Base-by-base conservation (phyloP, 2,329 filamentous ascomycete genomes). In the Fusarium subglutinans region DNA sequence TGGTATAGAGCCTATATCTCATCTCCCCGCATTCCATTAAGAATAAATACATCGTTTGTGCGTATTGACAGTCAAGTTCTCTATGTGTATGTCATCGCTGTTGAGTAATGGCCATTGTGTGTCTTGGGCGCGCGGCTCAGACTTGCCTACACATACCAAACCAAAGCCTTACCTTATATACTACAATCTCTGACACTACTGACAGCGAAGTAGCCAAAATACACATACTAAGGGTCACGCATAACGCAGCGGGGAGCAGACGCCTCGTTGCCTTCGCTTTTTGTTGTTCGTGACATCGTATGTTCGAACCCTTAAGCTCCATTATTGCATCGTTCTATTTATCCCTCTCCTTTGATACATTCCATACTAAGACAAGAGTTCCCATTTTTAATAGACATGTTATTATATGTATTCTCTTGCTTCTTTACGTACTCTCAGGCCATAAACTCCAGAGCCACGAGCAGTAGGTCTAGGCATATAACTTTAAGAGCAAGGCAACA, bases 301-400 rank as follows among this genome's bases (percentile, higher is more conserved):
- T 14, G 54, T 56, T 56, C 53, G 38, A 56, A 8, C 28, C 22
- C 54, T 10, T 20, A 24, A 24, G 24, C 24, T 24, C 24, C 24
- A 17, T n/a, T 18, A 6, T 24, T 6, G 8, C 54, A 37, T 13
- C 1, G 4, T 8, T 10, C 20, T 41, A 14, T 13, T 30, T 4
- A 35, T 20, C 17, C 7, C 18, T 43, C 4, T n/a, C 8, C 1
- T 44, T 35, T 30, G 10, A 26, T 12, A 2, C 11, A 7, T 14
- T 6, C 6, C 1, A 10, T 6, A 15, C 11, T 14, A 20, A 33
- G 8, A 18, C 2, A 1, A 37, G n/a, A 20, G 0, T 26, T 15
- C 0, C 9, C 0, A 20, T 1, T 26, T 9, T 20, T 0, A 53
- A 37, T 11, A 10, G 3, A 20, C 0, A 18, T 24, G 24, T 24